A percentile compares a stretch with the other conserved stretches of the same genome.
These are phyloP conservation scores for Ogataea hybrid DNA, from an alignment of 1,139 yeast species.

Conservation along the genomic window DNA sequence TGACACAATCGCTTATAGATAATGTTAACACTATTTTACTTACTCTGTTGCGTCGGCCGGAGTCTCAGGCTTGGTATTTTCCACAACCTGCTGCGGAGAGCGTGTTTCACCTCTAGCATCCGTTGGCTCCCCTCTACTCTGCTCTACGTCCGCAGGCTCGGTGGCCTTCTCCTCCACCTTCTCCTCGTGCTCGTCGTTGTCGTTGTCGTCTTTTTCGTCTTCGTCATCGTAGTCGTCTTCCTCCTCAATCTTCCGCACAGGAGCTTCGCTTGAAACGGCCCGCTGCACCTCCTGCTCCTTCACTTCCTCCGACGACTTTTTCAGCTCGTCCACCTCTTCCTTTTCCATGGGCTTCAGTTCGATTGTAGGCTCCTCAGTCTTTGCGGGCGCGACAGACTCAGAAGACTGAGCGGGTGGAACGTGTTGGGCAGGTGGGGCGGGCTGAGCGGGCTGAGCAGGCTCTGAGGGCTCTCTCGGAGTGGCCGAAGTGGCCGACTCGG, in stretches of 20 bases:
- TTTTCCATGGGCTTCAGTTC: slow-evolving; percentile 42
- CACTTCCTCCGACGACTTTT: slow-evolving; percentile 29
- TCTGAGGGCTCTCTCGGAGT: background rate
- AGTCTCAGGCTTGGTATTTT: background rate
- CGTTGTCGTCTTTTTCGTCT: slow-evolving; percentile 30
- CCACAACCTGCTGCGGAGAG: no score
- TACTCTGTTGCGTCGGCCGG: slow-evolving; percentile 2
- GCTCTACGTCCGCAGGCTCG: background rate
- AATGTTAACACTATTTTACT: slow-evolving; percentile 1
- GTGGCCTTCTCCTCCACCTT: background rate
- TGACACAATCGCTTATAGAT: slow-evolving; percentile 10
- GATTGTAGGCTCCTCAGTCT: slow-evolving; percentile 17
- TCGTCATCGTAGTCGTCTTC: slow-evolving; percentile 83
- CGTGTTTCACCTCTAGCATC: no score
- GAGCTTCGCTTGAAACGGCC: slow-evolving; percentile 49
- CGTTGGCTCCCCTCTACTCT: no score
- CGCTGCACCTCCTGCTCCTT: slow-evolving; percentile 16
- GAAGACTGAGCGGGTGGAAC: slow-evolving; percentile 5
- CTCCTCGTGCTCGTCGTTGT: background rate
- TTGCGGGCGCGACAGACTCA: slow-evolving; percentile 14
- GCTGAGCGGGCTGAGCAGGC: background rate
- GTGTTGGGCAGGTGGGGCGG: no score
- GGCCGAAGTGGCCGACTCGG: background rate
- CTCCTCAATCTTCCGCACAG: slow-evolving; percentile 74
- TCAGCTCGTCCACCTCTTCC: slow-evolving; percentile 38